Evolutionary conservation across 2,329 filamentous ascomycete species (phyloP).

Genomic region (Knufia fluminis): DNA sequence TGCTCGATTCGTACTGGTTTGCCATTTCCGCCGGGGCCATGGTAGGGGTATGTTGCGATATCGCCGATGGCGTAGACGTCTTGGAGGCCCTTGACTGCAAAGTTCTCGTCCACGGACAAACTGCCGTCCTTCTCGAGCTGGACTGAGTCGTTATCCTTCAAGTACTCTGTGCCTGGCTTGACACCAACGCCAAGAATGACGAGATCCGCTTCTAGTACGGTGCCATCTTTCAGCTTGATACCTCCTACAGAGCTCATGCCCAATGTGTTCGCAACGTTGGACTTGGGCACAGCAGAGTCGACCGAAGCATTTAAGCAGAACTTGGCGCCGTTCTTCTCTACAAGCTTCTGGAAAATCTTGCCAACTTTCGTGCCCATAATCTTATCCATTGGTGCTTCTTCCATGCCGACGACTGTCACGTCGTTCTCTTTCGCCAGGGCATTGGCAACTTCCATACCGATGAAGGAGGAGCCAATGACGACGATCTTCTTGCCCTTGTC

Average conservation of each 20-base stretch:
- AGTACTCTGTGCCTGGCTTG: constrained; percentile 71
- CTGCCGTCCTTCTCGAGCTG: constrained; percentile 77
- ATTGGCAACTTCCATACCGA: constrained; percentile 95
- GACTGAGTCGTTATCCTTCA: constrained; percentile 62
- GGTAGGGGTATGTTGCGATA: constrained; percentile 90
- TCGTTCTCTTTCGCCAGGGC: constrained; percentile 68
- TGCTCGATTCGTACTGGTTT: constrained; percentile 79
- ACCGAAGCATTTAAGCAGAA: constrained; percentile 77
- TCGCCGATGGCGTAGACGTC: constrained; percentile 91
- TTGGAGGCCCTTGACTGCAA: constrained; percentile 63
- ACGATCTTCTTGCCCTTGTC: constrained; percentile 81
- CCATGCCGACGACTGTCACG: constrained; percentile 83
- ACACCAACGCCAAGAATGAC: constrained; percentile 91
- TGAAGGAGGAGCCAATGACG: constrained; percentile 86
- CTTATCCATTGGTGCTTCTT: constrained; percentile 71
- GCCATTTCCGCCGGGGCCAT: constrained; percentile 74
- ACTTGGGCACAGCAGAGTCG: constrained; percentile 68
- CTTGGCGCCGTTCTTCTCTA: constrained; percentile 81
- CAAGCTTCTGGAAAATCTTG: constrained; percentile 63
- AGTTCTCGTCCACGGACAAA: constrained; percentile 68
- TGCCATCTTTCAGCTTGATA: constrained; percentile 77
- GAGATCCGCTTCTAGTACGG: constrained; percentile 71
- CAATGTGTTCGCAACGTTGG: constrained; percentile 51
- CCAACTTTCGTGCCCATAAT: constrained; percentile 79
- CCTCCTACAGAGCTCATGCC: constrained; percentile 51